Evolutionary conservation across 129 eudicot species (phyloP).

Genomic region (Pittosporum tobira): DNA sequence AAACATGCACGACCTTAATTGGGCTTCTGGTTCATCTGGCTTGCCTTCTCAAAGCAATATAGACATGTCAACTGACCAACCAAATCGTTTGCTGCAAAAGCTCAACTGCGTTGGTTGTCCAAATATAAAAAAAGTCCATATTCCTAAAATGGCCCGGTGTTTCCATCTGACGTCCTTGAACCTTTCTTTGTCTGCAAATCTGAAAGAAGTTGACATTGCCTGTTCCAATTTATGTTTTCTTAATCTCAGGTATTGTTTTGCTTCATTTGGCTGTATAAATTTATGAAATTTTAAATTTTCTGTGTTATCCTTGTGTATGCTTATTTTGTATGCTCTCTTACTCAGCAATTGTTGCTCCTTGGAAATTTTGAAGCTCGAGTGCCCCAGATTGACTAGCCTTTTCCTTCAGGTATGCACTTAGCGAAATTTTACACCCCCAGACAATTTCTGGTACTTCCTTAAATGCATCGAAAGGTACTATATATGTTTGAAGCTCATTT

Average conservation of each 20-base stretch:
- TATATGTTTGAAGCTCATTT: no score
- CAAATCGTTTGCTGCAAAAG: slow-evolving; percentile 54
- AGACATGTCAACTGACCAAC: slow-evolving; percentile 21
- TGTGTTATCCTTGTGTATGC: not conserved
- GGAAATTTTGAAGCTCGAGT: slow-evolving; percentile 81
- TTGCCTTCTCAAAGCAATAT: slow-evolving; percentile 15
- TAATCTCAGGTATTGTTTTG: slow-evolving; percentile 61
- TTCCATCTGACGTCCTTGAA: slow-evolving; percentile 60
- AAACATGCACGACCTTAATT: slow-evolving; percentile 84
- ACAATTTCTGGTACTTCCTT: no score
- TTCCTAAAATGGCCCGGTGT: slow-evolving; percentile 57
- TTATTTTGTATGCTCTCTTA: slow-evolving; percentile 11
- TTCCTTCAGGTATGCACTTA: slow-evolving; percentile 74
- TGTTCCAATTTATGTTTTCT: slow-evolving; percentile 70
- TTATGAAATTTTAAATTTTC: not conserved
- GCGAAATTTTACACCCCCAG: no score
- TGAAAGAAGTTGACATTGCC: slow-evolving; percentile 77
- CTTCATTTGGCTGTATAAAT: not conserved
- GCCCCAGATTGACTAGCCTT: slow-evolving; percentile 82
- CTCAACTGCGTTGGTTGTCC: slow-evolving; percentile 95
- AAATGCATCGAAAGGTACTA: no score
- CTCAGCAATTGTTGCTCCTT: slow-evolving; percentile 84
- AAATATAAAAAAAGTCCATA: slow-evolving; percentile 66
- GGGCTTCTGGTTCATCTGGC: slow-evolving; percentile 39
- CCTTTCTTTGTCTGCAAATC: slow-evolving; percentile 70